Percentiles rank a stretch among this genome's conserved stretches.
phyloP scores from a whole-genome alignment of 108 stramenopile genomes.

The Stephanodiscus minutulus region DNA sequence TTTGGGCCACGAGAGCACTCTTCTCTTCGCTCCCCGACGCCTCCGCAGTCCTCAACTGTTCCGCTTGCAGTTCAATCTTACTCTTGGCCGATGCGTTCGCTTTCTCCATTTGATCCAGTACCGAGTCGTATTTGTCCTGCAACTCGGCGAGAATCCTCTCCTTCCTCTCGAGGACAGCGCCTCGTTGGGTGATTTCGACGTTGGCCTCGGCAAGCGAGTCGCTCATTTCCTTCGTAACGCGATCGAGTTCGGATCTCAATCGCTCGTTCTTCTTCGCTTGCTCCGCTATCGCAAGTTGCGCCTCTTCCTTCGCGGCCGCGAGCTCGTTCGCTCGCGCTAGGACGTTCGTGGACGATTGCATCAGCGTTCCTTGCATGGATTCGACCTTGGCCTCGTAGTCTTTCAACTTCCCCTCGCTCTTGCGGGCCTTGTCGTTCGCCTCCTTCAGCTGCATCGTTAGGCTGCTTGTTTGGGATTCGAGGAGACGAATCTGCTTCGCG shows the following conservation, averaged over 20 bases:
- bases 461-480: constrained; percentile 18
- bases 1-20: constrained; percentile 1
- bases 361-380: constrained; percentile 19
- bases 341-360: constrained; percentile 24
- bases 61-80: constrained; percentile 11
- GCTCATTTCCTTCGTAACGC: constrained; percentile 30
- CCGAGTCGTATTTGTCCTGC: constrained; percentile 18
- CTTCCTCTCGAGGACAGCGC: constrained; percentile 29
- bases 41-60: constrained; percentile 5
- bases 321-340: constrained; percentile 19
- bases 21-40: constrained; percentile 3
- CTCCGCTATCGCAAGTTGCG: constrained; percentile 14
- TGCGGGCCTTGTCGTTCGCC: constrained; percentile 17
- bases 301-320: constrained; percentile 15
- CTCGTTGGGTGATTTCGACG: constrained; percentile 28
- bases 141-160: constrained; percentile 29
- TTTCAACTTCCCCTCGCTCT: constrained; percentile 17
- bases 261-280: constrained; percentile 24
- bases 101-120: constrained; percentile 21
- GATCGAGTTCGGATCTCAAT: constrained; percentile 27
- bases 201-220: constrained; percentile 30
- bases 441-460: constrained; percentile 24
- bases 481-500: constrained; percentile 18
- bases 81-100: constrained; percentile 9
- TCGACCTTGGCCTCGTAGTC: constrained; percentile 31